Conservation (phyloP, 2,329 filamentous ascomycete genomes). For the Cryphonectria parasitica region DNA sequence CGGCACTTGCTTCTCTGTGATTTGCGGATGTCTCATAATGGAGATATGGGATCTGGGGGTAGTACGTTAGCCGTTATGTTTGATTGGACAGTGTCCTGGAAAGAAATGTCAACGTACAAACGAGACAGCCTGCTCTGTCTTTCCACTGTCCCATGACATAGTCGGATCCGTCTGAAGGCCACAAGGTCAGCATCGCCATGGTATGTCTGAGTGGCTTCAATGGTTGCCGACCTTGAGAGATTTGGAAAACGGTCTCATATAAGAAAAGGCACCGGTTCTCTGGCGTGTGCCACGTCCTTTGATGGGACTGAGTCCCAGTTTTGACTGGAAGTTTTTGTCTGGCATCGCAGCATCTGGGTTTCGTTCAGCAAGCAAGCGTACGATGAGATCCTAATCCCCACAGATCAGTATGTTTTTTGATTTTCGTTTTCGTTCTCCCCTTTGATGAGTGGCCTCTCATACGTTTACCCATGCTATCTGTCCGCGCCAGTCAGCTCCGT, state of each 20-base stretch:
- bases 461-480: background rate
- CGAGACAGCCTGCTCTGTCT: background rate
- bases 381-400: background rate
- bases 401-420: background rate
- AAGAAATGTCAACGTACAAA: background rate
- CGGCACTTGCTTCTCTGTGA: background rate
- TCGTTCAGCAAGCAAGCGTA: background rate
- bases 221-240: background rate
- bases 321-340: background rate
- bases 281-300: background rate
- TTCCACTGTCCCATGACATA: background rate
- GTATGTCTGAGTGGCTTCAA: no score
- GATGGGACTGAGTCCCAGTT: background rate
- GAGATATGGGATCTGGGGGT: background rate
- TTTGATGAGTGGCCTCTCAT: background rate
- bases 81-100: background rate
- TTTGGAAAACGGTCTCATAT: background rate
- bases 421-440: background rate
- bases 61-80: background rate
- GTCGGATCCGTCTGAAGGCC: background rate
- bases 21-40: background rate
- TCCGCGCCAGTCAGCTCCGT: background rate
- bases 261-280: background rate
- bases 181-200: background rate
- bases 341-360: background rate